Conservation (phyloP, 1,284 basidiomycete species). For the Ceratobasidium sp. region DNA sequence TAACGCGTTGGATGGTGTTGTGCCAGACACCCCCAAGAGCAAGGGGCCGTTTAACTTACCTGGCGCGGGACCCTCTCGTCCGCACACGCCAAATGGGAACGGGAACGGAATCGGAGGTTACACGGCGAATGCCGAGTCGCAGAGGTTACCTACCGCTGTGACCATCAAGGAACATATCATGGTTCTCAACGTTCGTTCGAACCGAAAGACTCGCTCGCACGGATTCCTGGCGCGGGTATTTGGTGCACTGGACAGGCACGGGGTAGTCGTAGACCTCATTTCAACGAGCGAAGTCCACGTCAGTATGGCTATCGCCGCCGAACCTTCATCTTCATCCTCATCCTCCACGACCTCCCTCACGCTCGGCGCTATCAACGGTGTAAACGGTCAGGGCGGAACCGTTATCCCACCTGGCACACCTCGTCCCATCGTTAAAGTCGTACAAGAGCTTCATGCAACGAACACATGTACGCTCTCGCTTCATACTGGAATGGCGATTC, state of each 20-base stretch:
- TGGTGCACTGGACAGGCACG: slow-evolving; percentile 89
- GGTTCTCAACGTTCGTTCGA: slow-evolving; percentile 95
- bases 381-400: background rate
- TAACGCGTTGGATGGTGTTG: slow-evolving; percentile 60
- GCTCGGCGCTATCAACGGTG: slow-evolving; percentile 10
- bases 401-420: slow-evolving; percentile 33
- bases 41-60: slow-evolving; percentile 48
- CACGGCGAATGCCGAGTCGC: slow-evolving; percentile 19
- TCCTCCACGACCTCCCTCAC: slow-evolving; percentile 56
- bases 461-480: slow-evolving; percentile 66
- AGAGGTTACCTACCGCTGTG: slow-evolving; percentile 90
- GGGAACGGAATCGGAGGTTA: slow-evolving; percentile 22
- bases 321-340: slow-evolving; percentile 62
- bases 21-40: slow-evolving; percentile 46
- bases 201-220: slow-evolving; percentile 95
- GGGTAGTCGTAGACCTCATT: slow-evolving; percentile 96
- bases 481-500: slow-evolving; percentile 92
- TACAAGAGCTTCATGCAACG: slow-evolving; percentile 30
- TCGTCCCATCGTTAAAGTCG: background rate
- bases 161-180: slow-evolving; percentile 98
- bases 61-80: slow-evolving; percentile 6
- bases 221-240: slow-evolving; percentile 98
- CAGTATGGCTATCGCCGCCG: slow-evolving; percentile 83
- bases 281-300: slow-evolving; percentile 98
- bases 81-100: background rate